These are phyloP conservation scores for Trichoderma polysporum DNA, from an alignment of 2,329 filamentous ascomycete genomes.

Conservation along the genomic window DNA sequence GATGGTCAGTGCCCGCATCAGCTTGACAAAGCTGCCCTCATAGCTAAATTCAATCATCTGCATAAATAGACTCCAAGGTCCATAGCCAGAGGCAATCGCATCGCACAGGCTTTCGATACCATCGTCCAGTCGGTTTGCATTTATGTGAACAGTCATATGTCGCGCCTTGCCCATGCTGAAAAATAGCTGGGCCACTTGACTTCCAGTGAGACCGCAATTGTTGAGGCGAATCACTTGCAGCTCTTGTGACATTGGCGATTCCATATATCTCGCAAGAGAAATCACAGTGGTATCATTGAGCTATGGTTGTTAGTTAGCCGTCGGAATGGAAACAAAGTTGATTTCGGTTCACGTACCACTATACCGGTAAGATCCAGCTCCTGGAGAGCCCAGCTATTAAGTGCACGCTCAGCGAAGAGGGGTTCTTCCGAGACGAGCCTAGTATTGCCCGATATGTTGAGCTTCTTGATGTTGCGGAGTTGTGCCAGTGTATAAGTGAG, in stretches of 20 bases:
- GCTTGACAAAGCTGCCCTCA: conserved; percentile 51
- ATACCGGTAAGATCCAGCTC: conserved; percentile 56
- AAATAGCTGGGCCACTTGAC: conserved; percentile 51
- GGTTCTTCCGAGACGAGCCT: conserved; percentile 46
- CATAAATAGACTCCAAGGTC: conserved; percentile 51
- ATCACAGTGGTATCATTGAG: conserved; percentile 51
- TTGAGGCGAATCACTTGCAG: conserved; percentile 50
- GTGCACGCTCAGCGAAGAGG: conserved; percentile 46
- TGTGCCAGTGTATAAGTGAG: conserved; percentile 46
- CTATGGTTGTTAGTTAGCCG: conserved; percentile 30
- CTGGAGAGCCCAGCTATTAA: conserved; percentile 49
- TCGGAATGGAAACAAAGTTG: not conserved
- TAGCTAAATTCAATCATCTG: conserved; percentile 58
- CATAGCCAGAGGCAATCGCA: conserved; percentile 47
- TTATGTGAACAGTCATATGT: conserved; percentile 50
- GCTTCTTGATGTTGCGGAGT: conserved; percentile 44
- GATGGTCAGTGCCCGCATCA: conserved; percentile 50
- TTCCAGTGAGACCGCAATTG: conserved; percentile 52
- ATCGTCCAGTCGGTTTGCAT: conserved; percentile 53
- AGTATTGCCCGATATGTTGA: conserved; percentile 53
- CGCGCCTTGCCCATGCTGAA: conserved; percentile 49
- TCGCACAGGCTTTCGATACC: conserved; percentile 52
- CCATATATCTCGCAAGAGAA: conserved; percentile 48
- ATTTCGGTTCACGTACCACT: conserved; percentile 39
- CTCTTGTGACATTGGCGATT: conserved; percentile 38